Conservation (phyloP, 1,139 yeast species). For the Taphrina communis region DNA sequence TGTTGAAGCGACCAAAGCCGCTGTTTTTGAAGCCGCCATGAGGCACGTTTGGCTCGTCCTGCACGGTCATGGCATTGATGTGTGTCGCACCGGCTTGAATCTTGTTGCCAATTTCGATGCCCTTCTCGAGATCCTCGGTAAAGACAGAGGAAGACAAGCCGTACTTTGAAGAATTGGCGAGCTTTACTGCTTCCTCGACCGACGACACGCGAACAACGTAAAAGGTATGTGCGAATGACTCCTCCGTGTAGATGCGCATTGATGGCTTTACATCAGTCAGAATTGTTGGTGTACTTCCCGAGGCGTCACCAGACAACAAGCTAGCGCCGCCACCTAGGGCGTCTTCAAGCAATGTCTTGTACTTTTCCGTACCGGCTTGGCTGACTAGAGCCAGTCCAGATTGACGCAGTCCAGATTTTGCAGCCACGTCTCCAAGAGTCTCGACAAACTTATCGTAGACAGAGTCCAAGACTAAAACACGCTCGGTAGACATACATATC, state of each 20-base stretch:
- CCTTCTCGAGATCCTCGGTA: slow-evolving; percentile 57
- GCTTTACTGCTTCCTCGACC: slow-evolving; percentile 53
- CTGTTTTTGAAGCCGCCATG: slow-evolving; percentile 64
- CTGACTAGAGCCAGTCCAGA: slow-evolving; percentile 48
- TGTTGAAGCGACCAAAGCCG: slow-evolving; percentile 62
- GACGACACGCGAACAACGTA: slow-evolving; percentile 53
- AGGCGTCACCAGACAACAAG: slow-evolving; percentile 49
- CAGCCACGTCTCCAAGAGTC: slow-evolving; percentile 60
- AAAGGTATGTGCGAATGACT: slow-evolving; percentile 71
- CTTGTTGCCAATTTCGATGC: slow-evolving; percentile 68
- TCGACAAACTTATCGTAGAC: slow-evolving; percentile 66
- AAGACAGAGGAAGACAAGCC: slow-evolving; percentile 66
- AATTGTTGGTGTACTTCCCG: slow-evolving; percentile 51
- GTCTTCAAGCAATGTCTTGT: slow-evolving; percentile 53
- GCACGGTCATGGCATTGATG: slow-evolving; percentile 57
- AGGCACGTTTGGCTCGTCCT: slow-evolving; percentile 60
- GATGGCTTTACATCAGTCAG: slow-evolving; percentile 53
- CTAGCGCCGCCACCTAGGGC: slow-evolving; percentile 58
- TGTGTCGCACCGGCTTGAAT: slow-evolving; percentile 76
- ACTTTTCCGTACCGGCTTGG: slow-evolving; percentile 47
- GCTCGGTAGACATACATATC: slow-evolving; percentile 82
- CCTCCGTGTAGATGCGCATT: slow-evolving; percentile 61
- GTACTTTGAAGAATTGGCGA: slow-evolving; percentile 53
- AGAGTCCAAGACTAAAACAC: slow-evolving; percentile 69
- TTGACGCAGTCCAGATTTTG: slow-evolving; percentile 71